Evolutionary conservation across 257 asterid species (phyloP), one percentile per base, ranked within the genome.

Genomic region (Ballota nigra): DNA sequence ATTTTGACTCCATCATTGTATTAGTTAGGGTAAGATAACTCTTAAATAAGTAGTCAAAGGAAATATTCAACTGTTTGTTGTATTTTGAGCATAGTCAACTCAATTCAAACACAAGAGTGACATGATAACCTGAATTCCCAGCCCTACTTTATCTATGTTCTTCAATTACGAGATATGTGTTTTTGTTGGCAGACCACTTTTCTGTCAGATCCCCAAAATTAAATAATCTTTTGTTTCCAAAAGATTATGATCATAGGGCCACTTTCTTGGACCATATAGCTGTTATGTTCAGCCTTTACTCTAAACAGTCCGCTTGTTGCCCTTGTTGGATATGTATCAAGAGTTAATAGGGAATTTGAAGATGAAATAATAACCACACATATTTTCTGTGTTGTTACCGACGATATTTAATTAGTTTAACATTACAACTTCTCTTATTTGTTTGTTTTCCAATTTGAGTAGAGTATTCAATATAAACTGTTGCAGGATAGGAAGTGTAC

Each of bases 401-500:
- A 43, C 9, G 16, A 61, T 22, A 47, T 57, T 53, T 3, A 6
- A 8, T 28, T 26, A 28, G 49, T 38, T 58, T 22, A 23, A 64
- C 3, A 53, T 45, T 36, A 15, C 20, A 11, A 13, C 53, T 57
- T 63, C 51, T 78, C 63, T 15, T 47, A 38, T 49, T 26, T n/a
- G n/a, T n/a, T n/a, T 74, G 45, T 60, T 43, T 52, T 38, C 36
- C 49, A 34, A 74, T 58, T 74, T 63, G 67, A 64, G 58, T 59
- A 18, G 40, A 36, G 62, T 49, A 63, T 16, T 59, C 63, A 47
- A 66, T 36, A 15, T 69, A 62, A 66, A 78, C 36, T 81, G 69
- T 63, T 76, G 71, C 92, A 95, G 98, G 75, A 69, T 83, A 56
- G 94, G 92, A 73, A 81, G 60, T 61, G 23, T 72, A 78, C 70